Evolutionary conservation across 108 stramenopile genomes (phyloP).

Genomic region (Cyclotella sp.): DNA sequence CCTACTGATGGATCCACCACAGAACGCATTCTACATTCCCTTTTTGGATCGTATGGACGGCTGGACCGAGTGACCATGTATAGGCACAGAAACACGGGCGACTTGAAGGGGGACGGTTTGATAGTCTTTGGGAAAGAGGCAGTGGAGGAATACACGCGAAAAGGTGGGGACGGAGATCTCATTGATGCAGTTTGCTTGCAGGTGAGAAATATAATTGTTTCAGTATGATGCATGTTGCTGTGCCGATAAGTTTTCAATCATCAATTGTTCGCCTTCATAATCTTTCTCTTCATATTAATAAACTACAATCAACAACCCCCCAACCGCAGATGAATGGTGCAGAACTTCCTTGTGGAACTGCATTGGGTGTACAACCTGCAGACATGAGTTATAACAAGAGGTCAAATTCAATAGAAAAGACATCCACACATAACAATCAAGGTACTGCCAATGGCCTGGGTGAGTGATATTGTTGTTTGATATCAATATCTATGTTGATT

Average conservation of each 20-base stretch:
- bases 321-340: conserved; percentile 67
- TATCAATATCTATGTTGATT: not conserved
- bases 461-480: not conserved
- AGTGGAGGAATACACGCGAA: conserved; percentile 12
- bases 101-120: conserved; percentile 79
- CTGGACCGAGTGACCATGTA: conserved; percentile 77
- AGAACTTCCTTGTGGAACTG: conserved; percentile 64
- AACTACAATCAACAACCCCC: not conserved
- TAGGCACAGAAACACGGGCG: conserved; percentile 57
- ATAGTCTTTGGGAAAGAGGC: conserved; percentile 63
- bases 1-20: conserved; percentile 67
- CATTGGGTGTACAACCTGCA: conserved; percentile 65
- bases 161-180: conserved; percentile 35
- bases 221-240: not conserved
- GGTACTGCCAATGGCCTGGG: not conserved
- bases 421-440: not conserved
- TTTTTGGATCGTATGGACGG: conserved; percentile 70
- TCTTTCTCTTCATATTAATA: not conserved
- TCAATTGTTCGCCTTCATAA: not conserved
- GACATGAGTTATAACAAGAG: conserved; percentile 55
- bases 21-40: conserved; percentile 52
- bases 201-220: conserved; percentile 51
- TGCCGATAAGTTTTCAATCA: not conserved
- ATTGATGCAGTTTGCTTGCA: conserved; percentile 73
- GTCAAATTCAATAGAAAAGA: not conserved